A percentile compares a stretch with the other conserved stretches of the same genome.
These are phyloP conservation scores for Teratosphaeria pseudoeucalypti DNA, from an alignment of 2,329 filamentous ascomycete species.

Conservation along the genomic window DNA sequence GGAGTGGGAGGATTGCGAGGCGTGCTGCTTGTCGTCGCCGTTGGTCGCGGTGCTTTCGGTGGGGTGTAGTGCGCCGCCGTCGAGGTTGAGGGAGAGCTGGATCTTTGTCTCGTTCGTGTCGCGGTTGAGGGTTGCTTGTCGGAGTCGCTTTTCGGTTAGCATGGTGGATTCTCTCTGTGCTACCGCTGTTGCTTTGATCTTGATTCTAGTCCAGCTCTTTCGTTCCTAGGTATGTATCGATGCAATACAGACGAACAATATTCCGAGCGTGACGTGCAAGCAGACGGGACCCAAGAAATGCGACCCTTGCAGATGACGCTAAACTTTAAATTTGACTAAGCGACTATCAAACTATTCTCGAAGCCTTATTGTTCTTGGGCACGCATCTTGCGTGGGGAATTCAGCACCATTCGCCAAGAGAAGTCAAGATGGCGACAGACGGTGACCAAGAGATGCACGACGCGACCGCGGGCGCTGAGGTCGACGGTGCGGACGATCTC, in stretches of 20 bases:
- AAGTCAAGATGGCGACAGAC: conserved; percentile 12
- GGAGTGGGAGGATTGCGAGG: conserved; percentile 70
- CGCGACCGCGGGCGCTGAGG: conserved; percentile 35
- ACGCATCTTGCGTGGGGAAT: not conserved
- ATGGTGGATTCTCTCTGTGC: conserved; percentile 6
- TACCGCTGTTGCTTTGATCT: not conserved
- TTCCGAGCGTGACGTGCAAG: not conserved
- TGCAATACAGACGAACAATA: not conserved
- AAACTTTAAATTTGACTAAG: conserved; percentile 5
- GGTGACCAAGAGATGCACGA: conserved; percentile 28
- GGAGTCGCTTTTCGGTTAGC: conserved; percentile 29
- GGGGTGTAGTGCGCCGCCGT: conserved; percentile 58
- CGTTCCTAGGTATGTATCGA: not conserved
- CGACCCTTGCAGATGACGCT: conserved; percentile 7
- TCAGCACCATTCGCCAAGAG: not conserved
- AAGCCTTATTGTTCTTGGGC: not conserved
- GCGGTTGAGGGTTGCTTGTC: conserved; percentile 70
- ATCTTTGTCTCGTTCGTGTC: conserved; percentile 99
- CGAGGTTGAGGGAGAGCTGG: conserved; percentile 81
- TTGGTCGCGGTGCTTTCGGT: conserved; percentile 45
- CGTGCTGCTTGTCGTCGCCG: conserved; percentile 51
- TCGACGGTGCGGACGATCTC: conserved; percentile 27
- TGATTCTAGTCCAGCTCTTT: not conserved
- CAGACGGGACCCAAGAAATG: not conserved
- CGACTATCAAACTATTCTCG: not conserved